A percentile compares a stretch with the other conserved stretches of the same genome.
These are phyloP conservation scores for Epithemia pelagica DNA, from an alignment of 108 stramenopile species.

Conservation along the genomic window DNA sequence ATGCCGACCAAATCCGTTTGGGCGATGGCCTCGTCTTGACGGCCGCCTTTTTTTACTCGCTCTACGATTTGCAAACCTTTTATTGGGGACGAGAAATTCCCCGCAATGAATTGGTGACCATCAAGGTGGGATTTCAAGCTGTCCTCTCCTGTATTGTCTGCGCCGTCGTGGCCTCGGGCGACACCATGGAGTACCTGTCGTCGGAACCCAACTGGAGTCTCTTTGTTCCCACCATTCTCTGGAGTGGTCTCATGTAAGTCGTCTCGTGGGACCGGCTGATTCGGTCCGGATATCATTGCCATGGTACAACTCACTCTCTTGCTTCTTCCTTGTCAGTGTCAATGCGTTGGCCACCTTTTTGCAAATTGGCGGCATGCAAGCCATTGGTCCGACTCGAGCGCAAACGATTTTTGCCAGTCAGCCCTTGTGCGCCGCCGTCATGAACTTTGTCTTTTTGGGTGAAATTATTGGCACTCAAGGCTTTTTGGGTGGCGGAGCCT, in stretches of 20 bases:
- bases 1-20: constrained; percentile 16
- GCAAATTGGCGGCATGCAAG: constrained; percentile 61
- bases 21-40: constrained; percentile 45
- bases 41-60: constrained; percentile 55
- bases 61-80: constrained; percentile 56
- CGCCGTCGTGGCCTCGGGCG: constrained; percentile 15
- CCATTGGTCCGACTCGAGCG: constrained; percentile 56
- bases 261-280: not conserved
- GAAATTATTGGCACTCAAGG: constrained; percentile 42
- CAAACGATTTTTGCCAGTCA: constrained; percentile 59
- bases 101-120: constrained; percentile 48
- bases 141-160: constrained; percentile 34
- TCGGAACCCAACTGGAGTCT: constrained; percentile 17
- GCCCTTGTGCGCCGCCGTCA: constrained; percentile 52
- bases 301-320: not conserved
- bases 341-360: constrained; percentile 58
- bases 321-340: constrained; percentile 12
- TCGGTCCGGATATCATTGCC: not conserved
- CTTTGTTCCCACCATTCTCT: constrained; percentile 26
- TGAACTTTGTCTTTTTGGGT: constrained; percentile 41
- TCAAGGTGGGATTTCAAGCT: constrained; percentile 53
- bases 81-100: constrained; percentile 48
- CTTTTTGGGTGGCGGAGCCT: constrained; percentile 41
- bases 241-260: constrained; percentile 40
- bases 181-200: constrained; percentile 19